A percentile compares a stretch with the other conserved stretches of the same genome.
These are phyloP conservation scores for Backusella westeae DNA, from an alignment of 192 early-diverging fungal species.

Conservation along the genomic window DNA sequence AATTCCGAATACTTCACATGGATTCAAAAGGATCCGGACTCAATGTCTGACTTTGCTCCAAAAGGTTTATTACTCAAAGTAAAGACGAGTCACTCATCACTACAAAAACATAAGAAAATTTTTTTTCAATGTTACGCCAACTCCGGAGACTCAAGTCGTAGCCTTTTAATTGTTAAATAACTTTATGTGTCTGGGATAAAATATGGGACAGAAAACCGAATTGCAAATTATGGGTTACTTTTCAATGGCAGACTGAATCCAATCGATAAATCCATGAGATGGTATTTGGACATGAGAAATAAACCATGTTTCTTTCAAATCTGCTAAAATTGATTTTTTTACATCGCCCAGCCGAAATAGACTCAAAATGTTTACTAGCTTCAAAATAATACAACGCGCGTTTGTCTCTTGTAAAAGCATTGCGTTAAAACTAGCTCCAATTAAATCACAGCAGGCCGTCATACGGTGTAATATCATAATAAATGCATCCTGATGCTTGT, in stretches of 20 bases:
- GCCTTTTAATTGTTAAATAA: background rate
- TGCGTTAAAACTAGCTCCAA: background rate
- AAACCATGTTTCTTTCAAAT: slow-evolving; percentile 1
- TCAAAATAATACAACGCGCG: background rate
- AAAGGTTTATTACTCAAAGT: background rate
- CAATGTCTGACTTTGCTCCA: slow-evolving; percentile 3
- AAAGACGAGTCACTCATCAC: slow-evolving; percentile 2
- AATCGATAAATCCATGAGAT: background rate
- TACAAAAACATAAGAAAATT: background rate
- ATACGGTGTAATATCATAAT: background rate
- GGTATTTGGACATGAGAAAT: background rate
- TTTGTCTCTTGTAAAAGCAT: background rate
- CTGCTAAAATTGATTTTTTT: background rate
- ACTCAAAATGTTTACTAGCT: background rate
- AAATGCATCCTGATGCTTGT: background rate
- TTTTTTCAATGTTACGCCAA: slow-evolving; percentile 5
- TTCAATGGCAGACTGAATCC: background rate
- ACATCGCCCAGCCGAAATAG: background rate
- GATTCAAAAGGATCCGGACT: slow-evolving; percentile 8
- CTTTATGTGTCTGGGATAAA: background rate
- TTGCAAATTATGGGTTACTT: background rate
- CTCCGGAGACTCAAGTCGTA: background rate
- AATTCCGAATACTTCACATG: slow-evolving; percentile 7
- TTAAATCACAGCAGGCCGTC: background rate
- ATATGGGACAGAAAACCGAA: background rate